phyloP scores from a whole-genome alignment of 148 eudicot species.

The Spergularia bocconei region DNA sequence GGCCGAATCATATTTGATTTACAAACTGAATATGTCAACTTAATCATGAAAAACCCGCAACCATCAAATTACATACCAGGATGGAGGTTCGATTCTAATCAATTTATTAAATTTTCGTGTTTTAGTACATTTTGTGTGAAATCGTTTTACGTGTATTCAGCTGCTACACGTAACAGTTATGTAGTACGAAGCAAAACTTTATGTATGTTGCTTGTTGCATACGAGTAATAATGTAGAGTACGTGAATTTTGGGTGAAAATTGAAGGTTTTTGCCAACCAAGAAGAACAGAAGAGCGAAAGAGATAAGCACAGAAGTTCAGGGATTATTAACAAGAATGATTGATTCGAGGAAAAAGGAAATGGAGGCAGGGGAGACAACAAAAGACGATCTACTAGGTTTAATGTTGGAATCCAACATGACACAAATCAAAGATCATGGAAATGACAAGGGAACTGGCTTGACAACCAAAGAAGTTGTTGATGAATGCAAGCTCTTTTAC shows the following conservation, averaged over 20 bases:
- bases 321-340: conserved; percentile 16
- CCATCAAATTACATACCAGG: conserved; percentile 25
- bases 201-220: too few species aligned
- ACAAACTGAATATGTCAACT: conserved; percentile 18
- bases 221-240: too few species aligned
- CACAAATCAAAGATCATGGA: conserved; percentile 17
- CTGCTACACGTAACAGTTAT: too few species aligned
- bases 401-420: conserved; percentile 24
- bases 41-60: conserved; percentile 3
- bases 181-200: too few species aligned
- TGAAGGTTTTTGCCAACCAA: conserved; percentile 24
- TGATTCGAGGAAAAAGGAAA: conserved; percentile 18
- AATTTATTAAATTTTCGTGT: too few species aligned
- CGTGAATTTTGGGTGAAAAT: background rate
- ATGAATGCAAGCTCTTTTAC: conserved; percentile 38
- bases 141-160: too few species aligned
- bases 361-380: conserved; percentile 18
- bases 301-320: conserved; percentile 10
- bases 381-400: conserved; percentile 26
- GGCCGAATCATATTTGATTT: conserved; percentile 15
- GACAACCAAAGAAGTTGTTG: conserved; percentile 31
- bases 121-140: too few species aligned
- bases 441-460: conserved; percentile 17
- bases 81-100: conserved; percentile 15
- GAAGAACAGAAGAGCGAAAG: conserved; percentile 23